Base-by-base conservation (phyloP, 2,329 filamentous ascomycete genomes). In the Curvularia eragrostidis region DNA sequence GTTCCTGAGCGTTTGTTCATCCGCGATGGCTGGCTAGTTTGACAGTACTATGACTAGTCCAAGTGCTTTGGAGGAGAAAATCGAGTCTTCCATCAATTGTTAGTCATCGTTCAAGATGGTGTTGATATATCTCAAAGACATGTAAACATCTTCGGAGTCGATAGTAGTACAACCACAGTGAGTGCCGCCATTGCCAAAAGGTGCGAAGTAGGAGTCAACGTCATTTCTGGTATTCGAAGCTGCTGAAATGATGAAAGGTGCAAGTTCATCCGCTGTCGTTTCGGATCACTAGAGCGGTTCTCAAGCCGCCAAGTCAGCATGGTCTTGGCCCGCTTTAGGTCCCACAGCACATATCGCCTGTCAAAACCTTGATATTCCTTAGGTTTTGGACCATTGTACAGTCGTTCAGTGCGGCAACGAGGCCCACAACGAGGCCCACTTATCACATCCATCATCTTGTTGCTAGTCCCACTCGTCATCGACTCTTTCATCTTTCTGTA, bases 21-120 rank as follows among this genome's bases (percentile, higher is more conserved):
- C 69, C 0, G 66, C 65, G 39, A 71, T 55, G 28, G 68, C 69
- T 53, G 1, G 71, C 67, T 7, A 64, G 39, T 51, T 71, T 65
- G n/a, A 73, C 65, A 39, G 62, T 67, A 32, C 65, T 70, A 44
- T 73, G 71, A 24, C 63, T 67, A 73, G 49, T 3, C 70, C 70
- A 2, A 73, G 65, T 4, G 68, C 69, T 2, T 68, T 71, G 44
- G 60, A 71, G 39, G 65, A 68, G 56, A 73, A 71, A 1, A 72
- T 49, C 6, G 64, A 63, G 39, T 69, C 68, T 21, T 73, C 70
- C 6, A 38, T 62, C 71, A 69, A 72, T 36, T 54, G 57, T 28
- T 67, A 71, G 42, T 72, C 65, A 26, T 72, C 67, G 30, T 73
- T 73, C 46, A 73, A 70, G 2, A 67, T 72, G 12, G 71, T 63